Percentiles rank a stretch among this genome's conserved stretches.
These are phyloP conservation scores for Annulohypoxylon stygium DNA, from an alignment of 495 filamentous ascomycete genomes.

Conservation along the genomic window DNA sequence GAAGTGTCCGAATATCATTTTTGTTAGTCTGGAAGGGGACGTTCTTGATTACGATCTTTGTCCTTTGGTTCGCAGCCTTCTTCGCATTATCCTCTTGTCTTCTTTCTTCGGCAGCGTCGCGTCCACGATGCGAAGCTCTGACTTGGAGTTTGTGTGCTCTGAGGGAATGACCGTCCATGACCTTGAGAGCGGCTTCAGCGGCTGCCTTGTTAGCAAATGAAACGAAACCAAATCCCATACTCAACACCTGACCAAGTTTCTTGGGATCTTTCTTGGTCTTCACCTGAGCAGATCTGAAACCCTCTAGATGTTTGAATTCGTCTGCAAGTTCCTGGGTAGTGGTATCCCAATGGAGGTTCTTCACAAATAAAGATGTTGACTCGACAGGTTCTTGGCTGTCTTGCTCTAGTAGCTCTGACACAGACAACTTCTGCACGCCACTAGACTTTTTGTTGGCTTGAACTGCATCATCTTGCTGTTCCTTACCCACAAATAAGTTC, in stretches of 20 bases:
- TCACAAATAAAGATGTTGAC: slow-evolving; percentile 87
- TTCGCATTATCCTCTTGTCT: slow-evolving; percentile 81
- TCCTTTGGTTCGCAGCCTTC: slow-evolving; percentile 76
- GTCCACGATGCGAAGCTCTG: slow-evolving; percentile 83
- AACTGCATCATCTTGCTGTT: slow-evolving; percentile 36
- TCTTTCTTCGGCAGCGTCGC: slow-evolving; percentile 87
- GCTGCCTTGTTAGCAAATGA: slow-evolving; percentile 84
- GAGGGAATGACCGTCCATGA: slow-evolving; percentile 88
- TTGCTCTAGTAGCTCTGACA: slow-evolving; percentile 68
- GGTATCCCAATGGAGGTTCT: slow-evolving; percentile 94
- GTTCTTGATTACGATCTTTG: slow-evolving; percentile 98
- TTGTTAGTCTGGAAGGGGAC: slow-evolving; percentile 94
- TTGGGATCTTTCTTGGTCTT: slow-evolving; percentile 92
- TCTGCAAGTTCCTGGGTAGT: slow-evolving; percentile 78
- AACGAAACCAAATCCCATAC: slow-evolving; percentile 96
- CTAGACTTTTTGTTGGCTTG: slow-evolving; percentile 45
- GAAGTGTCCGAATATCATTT: slow-evolving; percentile 87
- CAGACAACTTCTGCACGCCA: slow-evolving; percentile 58
- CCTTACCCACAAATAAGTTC: slow-evolving; percentile 73
- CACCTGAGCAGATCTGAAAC: slow-evolving; percentile 84
- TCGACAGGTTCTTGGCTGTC: slow-evolving; percentile 67
- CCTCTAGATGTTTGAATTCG: slow-evolving; percentile 82
- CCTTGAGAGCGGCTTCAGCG: slow-evolving; percentile 80
- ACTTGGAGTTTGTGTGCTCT: slow-evolving; percentile 88
- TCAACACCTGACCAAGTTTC: slow-evolving; percentile 82